Base-by-base conservation (phyloP, 2,329 filamentous ascomycete genomes). In the Xylaria sp. region DNA sequence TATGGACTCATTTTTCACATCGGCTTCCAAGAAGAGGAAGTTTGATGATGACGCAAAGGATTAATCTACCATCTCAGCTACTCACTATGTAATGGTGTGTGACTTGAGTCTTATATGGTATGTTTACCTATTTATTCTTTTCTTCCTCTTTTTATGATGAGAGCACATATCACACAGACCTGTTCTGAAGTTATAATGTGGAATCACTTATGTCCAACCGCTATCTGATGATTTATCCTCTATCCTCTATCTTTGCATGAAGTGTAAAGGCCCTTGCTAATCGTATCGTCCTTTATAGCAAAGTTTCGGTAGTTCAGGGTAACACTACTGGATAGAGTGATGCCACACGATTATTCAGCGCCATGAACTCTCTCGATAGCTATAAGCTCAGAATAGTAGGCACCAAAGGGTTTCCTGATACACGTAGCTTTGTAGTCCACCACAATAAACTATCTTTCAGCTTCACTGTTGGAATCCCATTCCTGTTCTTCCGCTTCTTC, bases 151-250 rank as follows among this genome's bases (percentile, higher is more conserved):
- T 87, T 41, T 44, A 89, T 93, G 92, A 93, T 92, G 90, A 93
- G 84, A 87, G 81, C 78, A 83, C 86, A 84, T 84, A 83, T 84
- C 88, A 91, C 91, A 93, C 91, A 93, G 91, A 94, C 91, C 91
- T 94, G 91, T 91, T 91, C 91, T 86, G 90, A 93, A 70, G 55
- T 82, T 79, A 77, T 74, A 54, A 85, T 93, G 90, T 92, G 86
- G 91, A 92, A 86, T 84, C 79, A 84, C 82, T 83, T 89, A 90
- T 88, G 89, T 90, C 89, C 91, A 93, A 93, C 90, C 91, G 91
- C 91, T 93, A 89, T 93, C 91, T 93, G 91, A 92, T 23, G 23
- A 69, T 39, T 56, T 46, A n/a, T 25, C 15, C 15, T 37, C n/a
- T 52, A 12, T 34, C 20, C 15, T 46, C 41, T 50, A 1, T n/a